These are phyloP conservation scores for Serendipita sp. DNA, from an alignment of 768 basidiomycete species.

Conservation along the genomic window DNA sequence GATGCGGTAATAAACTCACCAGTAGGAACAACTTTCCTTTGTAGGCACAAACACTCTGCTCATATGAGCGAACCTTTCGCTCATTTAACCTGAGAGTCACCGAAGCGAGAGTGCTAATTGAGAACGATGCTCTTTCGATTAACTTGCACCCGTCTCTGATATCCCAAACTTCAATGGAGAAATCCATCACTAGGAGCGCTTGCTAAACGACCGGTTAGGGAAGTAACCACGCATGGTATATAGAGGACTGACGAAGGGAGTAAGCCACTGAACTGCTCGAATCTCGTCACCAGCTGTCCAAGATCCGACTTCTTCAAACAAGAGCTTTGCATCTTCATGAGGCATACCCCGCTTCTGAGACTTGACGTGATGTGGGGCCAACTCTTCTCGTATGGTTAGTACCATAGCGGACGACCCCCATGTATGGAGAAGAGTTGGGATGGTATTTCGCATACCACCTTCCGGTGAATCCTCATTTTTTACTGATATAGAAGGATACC, in stretches of 20 bases:
- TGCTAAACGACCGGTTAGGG: not conserved
- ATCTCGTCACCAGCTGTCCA: conserved; percentile 50
- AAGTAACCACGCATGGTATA: conserved; percentile 9
- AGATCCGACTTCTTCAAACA: conserved; percentile 41
- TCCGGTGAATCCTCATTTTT: conserved; percentile 1
- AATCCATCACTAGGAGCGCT: conserved; percentile 3
- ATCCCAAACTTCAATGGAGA: conserved; percentile 1
- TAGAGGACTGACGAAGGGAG: conserved; percentile 52
- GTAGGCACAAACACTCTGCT: conserved; percentile 62
- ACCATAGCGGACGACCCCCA: not conserved
- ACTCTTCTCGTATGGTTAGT: not conserved
- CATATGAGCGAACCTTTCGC: conserved; percentile 11
- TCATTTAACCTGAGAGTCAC: not conserved
- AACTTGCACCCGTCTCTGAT: not conserved
- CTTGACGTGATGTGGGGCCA: not conserved
- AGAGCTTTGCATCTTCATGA: conserved; percentile 42
- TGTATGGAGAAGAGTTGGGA: not conserved
- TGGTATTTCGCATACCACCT: conserved; percentile 1
- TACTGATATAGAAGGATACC: conserved; percentile 52
- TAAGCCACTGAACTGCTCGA: conserved; percentile 74
- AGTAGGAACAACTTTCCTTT: conserved; percentile 84
- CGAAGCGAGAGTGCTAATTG: not conserved
- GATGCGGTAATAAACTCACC: conserved; percentile 31
- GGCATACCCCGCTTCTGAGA: not conserved
- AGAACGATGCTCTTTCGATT: not conserved